Evolutionary conservation across 192 early-diverging fungal genomes (phyloP).

Genomic region (Coemansia sp.): DNA sequence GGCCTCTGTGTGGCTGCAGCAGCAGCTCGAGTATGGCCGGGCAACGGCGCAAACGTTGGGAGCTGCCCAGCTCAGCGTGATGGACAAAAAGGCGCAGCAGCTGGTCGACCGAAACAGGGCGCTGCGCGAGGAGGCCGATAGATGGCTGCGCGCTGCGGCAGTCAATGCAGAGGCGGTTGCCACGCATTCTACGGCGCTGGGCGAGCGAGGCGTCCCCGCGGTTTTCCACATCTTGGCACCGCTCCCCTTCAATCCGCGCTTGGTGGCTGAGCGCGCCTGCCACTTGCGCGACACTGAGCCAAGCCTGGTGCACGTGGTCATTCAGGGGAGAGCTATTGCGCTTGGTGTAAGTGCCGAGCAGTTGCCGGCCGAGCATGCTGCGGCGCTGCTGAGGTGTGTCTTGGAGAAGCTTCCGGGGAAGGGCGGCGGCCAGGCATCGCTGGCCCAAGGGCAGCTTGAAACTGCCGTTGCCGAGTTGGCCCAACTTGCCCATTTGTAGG

Average conservation of each 20-base stretch:
- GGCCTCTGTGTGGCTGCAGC: slow-evolving; percentile 69
- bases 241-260: slow-evolving; percentile 11
- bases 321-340: slow-evolving; percentile 74
- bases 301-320: slow-evolving; percentile 57
- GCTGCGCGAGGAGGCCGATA: slow-evolving; percentile 21
- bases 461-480: slow-evolving; percentile 21
- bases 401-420: slow-evolving; percentile 64
- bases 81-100: slow-evolving; percentile 59
- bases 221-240: slow-evolving; percentile 30
- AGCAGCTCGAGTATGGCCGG: slow-evolving; percentile 67
- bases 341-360: slow-evolving; percentile 75
- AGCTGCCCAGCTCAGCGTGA: slow-evolving; percentile 62
- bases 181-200: slow-evolving; percentile 37
- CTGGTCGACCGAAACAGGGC: slow-evolving; percentile 19
- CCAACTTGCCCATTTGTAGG: slow-evolving; percentile 19
- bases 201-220: slow-evolving; percentile 13
- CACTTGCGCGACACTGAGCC: slow-evolving; percentile 36
- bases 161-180: slow-evolving; percentile 19
- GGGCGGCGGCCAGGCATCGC: slow-evolving; percentile 39
- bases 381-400: slow-evolving; percentile 69
- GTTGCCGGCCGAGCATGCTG: slow-evolving; percentile 76
- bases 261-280: slow-evolving; percentile 36
- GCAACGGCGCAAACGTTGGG: slow-evolving; percentile 61
- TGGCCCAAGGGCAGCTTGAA: slow-evolving; percentile 39
- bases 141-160: slow-evolving; percentile 41